phyloP scores from a whole-genome alignment of 306 rosid species.

The Fragaria nilgerrensis region DNA sequence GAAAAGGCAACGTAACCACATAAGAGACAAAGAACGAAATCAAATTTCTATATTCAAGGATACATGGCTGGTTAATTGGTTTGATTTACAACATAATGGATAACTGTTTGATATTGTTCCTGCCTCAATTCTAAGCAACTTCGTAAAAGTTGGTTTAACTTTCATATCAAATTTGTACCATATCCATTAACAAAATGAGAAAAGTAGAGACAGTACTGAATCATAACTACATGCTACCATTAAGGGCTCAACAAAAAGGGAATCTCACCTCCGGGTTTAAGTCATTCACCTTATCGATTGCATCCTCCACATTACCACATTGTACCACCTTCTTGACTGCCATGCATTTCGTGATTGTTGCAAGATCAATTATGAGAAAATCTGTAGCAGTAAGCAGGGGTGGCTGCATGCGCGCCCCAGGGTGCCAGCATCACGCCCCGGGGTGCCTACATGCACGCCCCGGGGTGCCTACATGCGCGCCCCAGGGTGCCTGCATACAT shows the following conservation, averaged over 20 bases:
- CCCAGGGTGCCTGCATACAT: no score
- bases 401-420: no score
- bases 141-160: background rate
- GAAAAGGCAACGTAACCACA: background rate
- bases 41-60: background rate
- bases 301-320: constrained; percentile 92
- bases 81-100: background rate
- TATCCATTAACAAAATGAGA: background rate
- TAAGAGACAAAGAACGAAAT: background rate
- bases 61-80: background rate
- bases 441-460: no score
- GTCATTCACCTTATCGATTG: constrained; percentile 91
- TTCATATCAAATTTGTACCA: no score
- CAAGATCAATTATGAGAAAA: constrained; percentile 88
- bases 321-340: constrained; percentile 96
- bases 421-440: no score
- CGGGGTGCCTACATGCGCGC: no score
- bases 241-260: no score
- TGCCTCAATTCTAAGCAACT: constrained; percentile 14
- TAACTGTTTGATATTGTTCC: background rate
- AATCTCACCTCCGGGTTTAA: constrained; percentile 79
- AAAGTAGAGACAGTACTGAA: background rate
- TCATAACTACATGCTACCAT: background rate
- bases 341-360: constrained; percentile 88
- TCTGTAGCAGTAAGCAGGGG: no score